These are phyloP conservation scores for Hyphopichia wangnamkhiaoensis DNA, from an alignment of 1,139 yeast genomes.

Conservation along the genomic window DNA sequence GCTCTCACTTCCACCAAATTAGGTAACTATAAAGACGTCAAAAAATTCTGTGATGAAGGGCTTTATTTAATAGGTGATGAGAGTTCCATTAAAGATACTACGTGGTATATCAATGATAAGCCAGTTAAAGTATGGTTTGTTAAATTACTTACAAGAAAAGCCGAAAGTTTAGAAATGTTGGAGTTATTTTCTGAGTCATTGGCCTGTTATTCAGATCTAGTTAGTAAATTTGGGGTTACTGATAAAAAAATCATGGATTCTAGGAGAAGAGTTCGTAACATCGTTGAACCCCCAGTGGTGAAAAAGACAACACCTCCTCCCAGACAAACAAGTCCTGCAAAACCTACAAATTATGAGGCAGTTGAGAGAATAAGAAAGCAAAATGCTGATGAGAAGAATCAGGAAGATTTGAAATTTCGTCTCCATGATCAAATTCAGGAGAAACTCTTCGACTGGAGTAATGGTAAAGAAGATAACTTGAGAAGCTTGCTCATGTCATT, in stretches of 20 bases:
- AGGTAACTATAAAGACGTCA: constrained; percentile 72
- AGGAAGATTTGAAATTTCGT: constrained; percentile 56
- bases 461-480: constrained; percentile 75
- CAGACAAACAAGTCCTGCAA: constrained; percentile 13
- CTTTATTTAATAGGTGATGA: constrained; percentile 53
- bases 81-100: constrained; percentile 22
- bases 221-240: constrained; percentile 63
- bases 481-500: constrained; percentile 72
- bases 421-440: constrained; percentile 63
- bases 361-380: constrained; percentile 49
- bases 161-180: constrained; percentile 79
- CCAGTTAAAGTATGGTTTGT: constrained; percentile 69
- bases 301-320: constrained; percentile 11
- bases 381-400: constrained; percentile 45
- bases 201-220: constrained; percentile 56
- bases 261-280: constrained; percentile 71
- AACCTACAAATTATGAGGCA: constrained; percentile 33
- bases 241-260: constrained; percentile 74
- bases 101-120: constrained; percentile 47
- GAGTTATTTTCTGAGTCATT: constrained; percentile 72
- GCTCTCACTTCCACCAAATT: constrained; percentile 68
- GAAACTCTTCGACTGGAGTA: constrained; percentile 62
- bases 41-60: constrained; percentile 57
- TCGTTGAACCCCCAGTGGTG: constrained; percentile 50
- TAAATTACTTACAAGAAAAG: constrained; percentile 68